phyloP scores from a whole-genome alignment of 148 eudicot genomes.

The Fagopyrum esculentum region DNA sequence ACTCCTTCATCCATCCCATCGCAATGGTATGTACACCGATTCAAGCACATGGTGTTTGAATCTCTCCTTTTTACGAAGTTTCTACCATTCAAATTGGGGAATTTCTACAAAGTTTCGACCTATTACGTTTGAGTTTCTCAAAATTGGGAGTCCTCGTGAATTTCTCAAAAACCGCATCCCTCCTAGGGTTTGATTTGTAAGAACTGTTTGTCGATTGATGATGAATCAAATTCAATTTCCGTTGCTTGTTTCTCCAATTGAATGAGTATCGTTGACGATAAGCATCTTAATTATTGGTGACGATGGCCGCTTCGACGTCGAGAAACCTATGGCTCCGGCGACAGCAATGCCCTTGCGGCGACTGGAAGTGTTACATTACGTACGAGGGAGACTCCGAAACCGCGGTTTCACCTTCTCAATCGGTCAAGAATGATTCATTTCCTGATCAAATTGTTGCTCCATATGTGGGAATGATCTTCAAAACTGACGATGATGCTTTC shows the following conservation, averaged over 20 bases:
- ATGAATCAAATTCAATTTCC: background rate
- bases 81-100: background rate
- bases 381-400: constrained; percentile 42
- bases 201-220: background rate
- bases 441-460: constrained; percentile 39
- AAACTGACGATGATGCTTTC: constrained; percentile 56
- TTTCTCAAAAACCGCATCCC: background rate
- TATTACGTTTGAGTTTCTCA: background rate
- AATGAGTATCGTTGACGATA: background rate
- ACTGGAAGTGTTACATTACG: constrained; percentile 62
- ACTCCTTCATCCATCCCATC: background rate
- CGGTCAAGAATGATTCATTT: constrained; percentile 3
- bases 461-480: constrained; percentile 58
- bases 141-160: background rate
- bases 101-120: too few relatives aligned
- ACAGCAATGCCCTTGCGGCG: constrained; percentile 77
- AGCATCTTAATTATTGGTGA: background rate
- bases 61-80: background rate
- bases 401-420: background rate
- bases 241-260: background rate
- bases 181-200: background rate
- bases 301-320: constrained; percentile 15
- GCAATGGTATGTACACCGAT: background rate
- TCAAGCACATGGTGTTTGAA: background rate
- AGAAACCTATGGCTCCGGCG: constrained; percentile 50